Evolutionary conservation across 805 yeast species (phyloP).

Genomic region (Zygosaccharomyces rouxii): DNA sequence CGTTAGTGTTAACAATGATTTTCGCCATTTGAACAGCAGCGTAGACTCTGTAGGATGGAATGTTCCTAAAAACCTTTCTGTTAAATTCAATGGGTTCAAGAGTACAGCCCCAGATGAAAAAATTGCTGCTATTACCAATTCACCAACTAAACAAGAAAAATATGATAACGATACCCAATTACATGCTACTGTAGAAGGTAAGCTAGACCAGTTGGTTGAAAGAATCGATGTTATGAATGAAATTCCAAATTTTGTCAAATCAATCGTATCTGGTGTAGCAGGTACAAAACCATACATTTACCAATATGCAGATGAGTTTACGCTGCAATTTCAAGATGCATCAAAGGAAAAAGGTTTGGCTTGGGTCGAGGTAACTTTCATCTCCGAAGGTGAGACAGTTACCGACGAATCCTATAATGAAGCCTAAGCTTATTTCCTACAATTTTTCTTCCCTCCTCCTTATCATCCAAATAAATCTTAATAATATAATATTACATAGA

Average conservation of each 20-base stretch:
- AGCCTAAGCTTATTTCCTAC: slow-evolving; percentile 10
- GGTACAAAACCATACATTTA: slow-evolving; percentile 97
- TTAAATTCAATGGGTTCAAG: slow-evolving; percentile 50
- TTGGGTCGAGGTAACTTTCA: slow-evolving; percentile 35
- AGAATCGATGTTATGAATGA: slow-evolving; percentile 98
- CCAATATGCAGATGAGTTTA: slow-evolving; percentile 60
- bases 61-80: slow-evolving; percentile 65
- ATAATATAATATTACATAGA: too few relatives aligned
- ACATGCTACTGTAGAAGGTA: slow-evolving; percentile 54
- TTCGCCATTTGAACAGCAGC: slow-evolving; percentile 51
- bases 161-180: slow-evolving; percentile 26
- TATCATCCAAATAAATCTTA: neutral
- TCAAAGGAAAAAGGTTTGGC: slow-evolving; percentile 28
- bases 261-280: slow-evolving; percentile 87
- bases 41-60: slow-evolving; percentile 90
- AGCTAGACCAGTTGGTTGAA: slow-evolving; percentile 61
- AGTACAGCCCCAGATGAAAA: slow-evolving; percentile 43
- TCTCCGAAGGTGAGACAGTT: slow-evolving; percentile 30
- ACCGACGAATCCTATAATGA: slow-evolving; percentile 27
- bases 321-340: slow-evolving; percentile 21
- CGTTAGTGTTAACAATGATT: slow-evolving; percentile 62
- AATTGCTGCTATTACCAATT: slow-evolving; percentile 22
- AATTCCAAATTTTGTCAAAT: slow-evolving; percentile 89
- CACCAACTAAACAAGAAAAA: slow-evolving; percentile 1
- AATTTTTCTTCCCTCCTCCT: neutral